Percentiles rank a stretch among this genome's conserved stretches.
phyloP scores from a whole-genome alignment of 805 yeast species.

The Candida fluviatilis region DNA sequence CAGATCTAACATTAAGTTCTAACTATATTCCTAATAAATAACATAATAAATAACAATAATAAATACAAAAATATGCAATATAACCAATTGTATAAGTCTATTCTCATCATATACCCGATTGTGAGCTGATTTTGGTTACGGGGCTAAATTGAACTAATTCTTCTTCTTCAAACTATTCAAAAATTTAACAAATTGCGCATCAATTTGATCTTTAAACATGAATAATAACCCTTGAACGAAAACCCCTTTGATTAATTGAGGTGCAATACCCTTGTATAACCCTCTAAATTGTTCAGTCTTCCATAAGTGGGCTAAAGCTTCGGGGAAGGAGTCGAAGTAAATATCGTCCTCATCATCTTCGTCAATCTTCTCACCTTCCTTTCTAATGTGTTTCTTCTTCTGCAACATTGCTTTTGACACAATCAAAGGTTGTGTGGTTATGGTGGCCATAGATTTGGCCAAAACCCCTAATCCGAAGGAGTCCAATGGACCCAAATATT shows the following conservation, averaged over 20 bases:
- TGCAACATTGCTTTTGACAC: slow-evolving; percentile 82
- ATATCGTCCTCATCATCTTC: slow-evolving; percentile 31
- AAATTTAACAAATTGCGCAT: slow-evolving; percentile 14
- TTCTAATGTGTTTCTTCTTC: slow-evolving; percentile 32
- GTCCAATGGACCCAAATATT: slow-evolving; percentile 54
- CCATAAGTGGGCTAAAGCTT: slow-evolving; percentile 58
- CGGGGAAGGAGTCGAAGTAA: slow-evolving; percentile 53
- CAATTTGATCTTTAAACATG: slow-evolving; percentile 73
- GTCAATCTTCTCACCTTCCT: slow-evolving; percentile 15
- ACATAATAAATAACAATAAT: background rate
- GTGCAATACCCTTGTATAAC: slow-evolving; percentile 75
- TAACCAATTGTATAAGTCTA: background rate
- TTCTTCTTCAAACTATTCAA: slow-evolving; percentile 2
- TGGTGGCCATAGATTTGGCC: slow-evolving; percentile 75
- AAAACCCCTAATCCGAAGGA: slow-evolving; percentile 73
- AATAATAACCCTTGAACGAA: slow-evolving; percentile 80
- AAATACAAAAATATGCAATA: slow-evolving; percentile 1
- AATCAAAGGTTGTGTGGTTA: slow-evolving; percentile 79
- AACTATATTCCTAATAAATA: background rate
- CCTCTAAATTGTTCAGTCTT: slow-evolving; percentile 60
- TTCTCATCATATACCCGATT: background rate
- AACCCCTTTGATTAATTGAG: slow-evolving; percentile 78
- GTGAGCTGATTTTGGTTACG: background rate
- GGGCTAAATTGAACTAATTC: background rate
- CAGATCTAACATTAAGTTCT: too few relatives aligned